Evolutionary conservation across 345 rosid species (phyloP).

Genomic region (Euphorbia tirucalli): DNA sequence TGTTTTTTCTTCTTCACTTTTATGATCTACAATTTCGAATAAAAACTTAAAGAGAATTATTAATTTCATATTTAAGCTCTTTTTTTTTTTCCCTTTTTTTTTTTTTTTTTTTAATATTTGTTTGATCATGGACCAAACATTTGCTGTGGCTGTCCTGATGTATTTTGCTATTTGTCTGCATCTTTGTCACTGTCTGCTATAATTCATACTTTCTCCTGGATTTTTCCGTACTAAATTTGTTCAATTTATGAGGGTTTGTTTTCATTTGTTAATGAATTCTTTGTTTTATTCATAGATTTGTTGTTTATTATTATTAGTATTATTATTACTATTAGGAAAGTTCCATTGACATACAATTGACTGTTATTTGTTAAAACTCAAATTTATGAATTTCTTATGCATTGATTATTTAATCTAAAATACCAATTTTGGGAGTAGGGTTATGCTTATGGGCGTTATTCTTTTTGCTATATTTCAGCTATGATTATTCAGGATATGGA

Average conservation of each 20-base stretch:
- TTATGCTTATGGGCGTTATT: background rate
- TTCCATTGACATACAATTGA: no score
- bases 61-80: no score
- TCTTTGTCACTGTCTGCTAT: background rate
- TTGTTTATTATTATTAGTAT: no score
- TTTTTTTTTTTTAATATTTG: no score
- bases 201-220: background rate
- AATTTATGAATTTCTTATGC: background rate
- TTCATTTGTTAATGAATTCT: background rate
- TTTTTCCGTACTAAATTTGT: no score
- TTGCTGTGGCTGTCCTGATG: conserved; percentile 1
- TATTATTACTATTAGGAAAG: no score
- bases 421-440: background rate
- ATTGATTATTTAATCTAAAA: no score
- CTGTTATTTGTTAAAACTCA: background rate
- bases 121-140: background rate
- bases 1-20: conserved; percentile 1
- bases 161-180: background rate
- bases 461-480: conserved; percentile 47
- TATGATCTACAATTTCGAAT: background rate
- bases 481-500: conserved; percentile 99
- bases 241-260: background rate
- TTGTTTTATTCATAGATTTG: no score
- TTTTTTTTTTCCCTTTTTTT: no score
- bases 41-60: no score